Evolutionary conservation across 2,329 filamentous ascomycete genomes (phyloP).

Genomic region (Colletotrichum aenigma): DNA sequence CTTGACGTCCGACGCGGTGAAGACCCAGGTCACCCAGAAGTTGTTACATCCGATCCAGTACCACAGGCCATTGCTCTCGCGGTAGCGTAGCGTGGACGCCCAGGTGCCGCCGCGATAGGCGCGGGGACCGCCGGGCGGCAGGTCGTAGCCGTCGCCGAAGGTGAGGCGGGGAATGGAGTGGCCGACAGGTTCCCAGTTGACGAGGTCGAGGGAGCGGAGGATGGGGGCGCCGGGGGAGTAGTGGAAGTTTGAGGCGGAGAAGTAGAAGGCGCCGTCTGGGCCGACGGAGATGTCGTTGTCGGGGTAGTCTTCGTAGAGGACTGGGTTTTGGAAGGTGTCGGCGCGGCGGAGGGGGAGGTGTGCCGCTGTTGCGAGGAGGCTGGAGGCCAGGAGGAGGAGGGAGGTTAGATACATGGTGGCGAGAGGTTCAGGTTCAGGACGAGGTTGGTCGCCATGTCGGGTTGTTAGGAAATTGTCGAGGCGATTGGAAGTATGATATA

Average conservation of each 20-base stretch:
- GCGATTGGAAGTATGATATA: background rate
- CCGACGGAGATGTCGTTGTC: conserved; percentile 59
- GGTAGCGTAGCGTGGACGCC: conserved; percentile 59
- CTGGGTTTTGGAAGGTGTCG: conserved; percentile 49
- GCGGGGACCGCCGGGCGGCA: conserved; percentile 37
- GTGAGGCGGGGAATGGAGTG: conserved; percentile 49
- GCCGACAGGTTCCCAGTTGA: conserved; percentile 52
- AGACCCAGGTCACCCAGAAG: conserved; percentile 56
- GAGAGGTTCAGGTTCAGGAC: fast-evolving
- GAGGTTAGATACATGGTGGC: background rate
- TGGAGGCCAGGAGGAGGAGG: background rate
- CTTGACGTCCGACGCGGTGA: conserved; percentile 45
- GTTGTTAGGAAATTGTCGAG: background rate
- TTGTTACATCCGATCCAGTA: conserved; percentile 65
- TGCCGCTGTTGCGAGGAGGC: background rate
- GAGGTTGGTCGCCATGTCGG: background rate
- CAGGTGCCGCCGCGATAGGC: conserved; percentile 61
- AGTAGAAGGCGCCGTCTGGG: conserved; percentile 55
- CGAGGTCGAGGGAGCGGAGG: conserved; percentile 58
- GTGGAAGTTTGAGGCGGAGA: conserved; percentile 60
- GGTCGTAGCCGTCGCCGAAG: conserved; percentile 53
- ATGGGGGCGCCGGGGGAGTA: conserved; percentile 62
- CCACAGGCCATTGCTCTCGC: conserved; percentile 50
- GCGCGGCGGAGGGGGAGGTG: background rate
- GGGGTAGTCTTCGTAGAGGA: conserved; percentile 60